Evolutionary conservation across 441 rosid species (phyloP).

Genomic region (Kokia cookei): DNA sequence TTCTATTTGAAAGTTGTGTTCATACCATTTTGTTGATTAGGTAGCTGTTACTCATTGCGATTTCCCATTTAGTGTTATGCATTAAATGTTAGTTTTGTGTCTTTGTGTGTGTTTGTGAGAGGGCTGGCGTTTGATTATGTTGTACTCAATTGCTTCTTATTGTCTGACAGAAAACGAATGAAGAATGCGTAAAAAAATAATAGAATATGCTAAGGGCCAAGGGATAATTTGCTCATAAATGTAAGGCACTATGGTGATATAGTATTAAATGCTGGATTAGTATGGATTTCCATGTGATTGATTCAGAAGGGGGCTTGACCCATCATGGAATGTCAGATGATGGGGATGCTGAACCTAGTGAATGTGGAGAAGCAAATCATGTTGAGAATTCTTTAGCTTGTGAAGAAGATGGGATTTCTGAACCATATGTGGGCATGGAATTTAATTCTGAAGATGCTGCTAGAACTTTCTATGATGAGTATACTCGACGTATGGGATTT

Average conservation of each 20-base stretch:
- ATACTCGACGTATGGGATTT: constrained; percentile 67
- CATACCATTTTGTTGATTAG: neutral
- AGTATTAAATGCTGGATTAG: constrained; percentile 3
- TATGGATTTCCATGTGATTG: constrained; percentile 65
- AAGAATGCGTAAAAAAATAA: constrained; percentile 16
- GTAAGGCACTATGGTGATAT: neutral
- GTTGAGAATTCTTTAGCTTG: constrained; percentile 32
- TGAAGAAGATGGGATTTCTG: constrained; percentile 51
- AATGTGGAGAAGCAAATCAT: constrained; percentile 40
- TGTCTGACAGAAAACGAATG: constrained; percentile 7
- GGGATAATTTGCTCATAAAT: constrained; percentile 1
- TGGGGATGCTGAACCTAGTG: constrained; percentile 53
- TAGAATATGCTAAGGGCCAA: constrained; percentile 4
- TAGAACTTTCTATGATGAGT: constrained; percentile 67
- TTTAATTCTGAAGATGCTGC: constrained; percentile 76
- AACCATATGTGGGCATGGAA: constrained; percentile 79
- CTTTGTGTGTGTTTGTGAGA: neutral
- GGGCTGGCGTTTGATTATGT: neutral
- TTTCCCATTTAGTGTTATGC: neutral
- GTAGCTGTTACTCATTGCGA: neutral
- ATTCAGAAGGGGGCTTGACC: constrained; percentile 36
- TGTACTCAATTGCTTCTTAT: neutral
- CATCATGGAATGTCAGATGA: constrained; percentile 42
- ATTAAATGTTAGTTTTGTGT: neutral
- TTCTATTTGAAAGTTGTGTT: neutral